Evolutionary conservation across 495 filamentous ascomycete genomes (phyloP).

Genomic region (Penicillium coffeae): DNA sequence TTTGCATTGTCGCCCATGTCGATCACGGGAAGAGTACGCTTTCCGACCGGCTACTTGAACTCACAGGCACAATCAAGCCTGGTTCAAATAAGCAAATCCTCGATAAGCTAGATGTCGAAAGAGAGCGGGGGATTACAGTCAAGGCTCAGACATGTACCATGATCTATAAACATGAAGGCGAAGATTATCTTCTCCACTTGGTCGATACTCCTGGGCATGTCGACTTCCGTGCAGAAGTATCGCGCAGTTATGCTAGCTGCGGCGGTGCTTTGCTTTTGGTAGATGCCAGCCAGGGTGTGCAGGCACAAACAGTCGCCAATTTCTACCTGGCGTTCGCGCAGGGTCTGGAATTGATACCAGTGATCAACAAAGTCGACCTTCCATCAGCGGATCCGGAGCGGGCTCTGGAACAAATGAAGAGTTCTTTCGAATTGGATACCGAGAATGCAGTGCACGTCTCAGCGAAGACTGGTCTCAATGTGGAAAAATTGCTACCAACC

Average conservation of each 20-base stretch:
- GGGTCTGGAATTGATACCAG: constrained; percentile 78
- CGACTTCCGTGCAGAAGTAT: constrained; percentile 94
- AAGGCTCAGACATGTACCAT: constrained; percentile 98
- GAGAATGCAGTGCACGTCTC: constrained; percentile 79
- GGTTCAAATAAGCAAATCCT: constrained; percentile 92
- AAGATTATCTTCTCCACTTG: constrained; percentile 89
- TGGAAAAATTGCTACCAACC: constrained; percentile 72
- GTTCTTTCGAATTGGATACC: constrained; percentile 82
- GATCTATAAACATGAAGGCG: constrained; percentile 81
- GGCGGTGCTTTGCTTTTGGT: constrained; percentile 90
- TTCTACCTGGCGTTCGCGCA: constrained; percentile 97
- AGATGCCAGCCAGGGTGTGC: constrained; percentile 88
- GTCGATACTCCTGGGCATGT: constrained; percentile 98
- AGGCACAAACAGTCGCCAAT: constrained; percentile 94
- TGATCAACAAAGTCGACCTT: constrained; percentile 95
- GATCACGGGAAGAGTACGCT: constrained; percentile 98
- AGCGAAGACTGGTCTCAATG: constrained; percentile 88
- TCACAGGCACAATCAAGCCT: constrained; percentile 87
- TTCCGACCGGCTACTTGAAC: constrained; percentile 84
- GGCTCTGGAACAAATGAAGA: constrained; percentile 79
- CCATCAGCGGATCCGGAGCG: constrained; percentile 79
- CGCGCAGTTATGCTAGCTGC: constrained; percentile 89
- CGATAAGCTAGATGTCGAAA: constrained; percentile 94
- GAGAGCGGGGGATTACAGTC: constrained; percentile 94
- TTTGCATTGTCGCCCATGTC: constrained; percentile 98